Evolutionary conservation across 2,329 filamentous ascomycete species (phyloP), one percentile per base, ranked within the genome.

Genomic region (Pseudogymnoascus sp.): DNA sequence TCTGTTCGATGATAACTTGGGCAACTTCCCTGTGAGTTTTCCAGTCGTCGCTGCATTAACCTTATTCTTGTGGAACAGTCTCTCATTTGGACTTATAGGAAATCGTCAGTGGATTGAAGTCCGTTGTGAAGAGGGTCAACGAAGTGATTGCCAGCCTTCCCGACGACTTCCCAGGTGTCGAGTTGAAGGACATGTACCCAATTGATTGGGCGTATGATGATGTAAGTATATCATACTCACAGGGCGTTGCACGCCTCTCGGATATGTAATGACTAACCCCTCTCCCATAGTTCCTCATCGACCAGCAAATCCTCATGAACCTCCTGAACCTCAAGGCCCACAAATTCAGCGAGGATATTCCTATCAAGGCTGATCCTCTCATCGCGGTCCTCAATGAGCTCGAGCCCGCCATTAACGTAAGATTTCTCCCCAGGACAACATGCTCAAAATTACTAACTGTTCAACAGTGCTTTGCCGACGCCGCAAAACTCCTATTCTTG

Each of bases 151-250:
- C 26, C 26, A 55, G 29, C 29, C 29, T 55, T 55, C 49, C 49
- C 49, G 8, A 55, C 12, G 29, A 7, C n/a, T 55, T 55, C 29
- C 29, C 49, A 33, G 49, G 49, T 33, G 29, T 55, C 16, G 10
- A 33, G 29, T 55, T 55, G 49, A 55, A 55, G 49, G 29, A 55
- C 10, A 7, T 55, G 29, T 55, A 55, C 49, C 29, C 49, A 21
- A 55, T 55, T n/a, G 29, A 55, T 14, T 55, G 49, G 49, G 49
- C 49, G 12, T 55, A 55, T n/a, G n/a, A 55, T 55, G 49, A 55
- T 55, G 49, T 55, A 55, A 55, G 29, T 55, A 23, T 23, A 49
- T 14, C 43, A 12, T 7, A 29, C 23, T n/a, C 43, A 33, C 12
- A 33, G 7, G 43, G n/a, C 4, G 4, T 7, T 33, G 21, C 5